These are phyloP conservation scores for Lentinus polychrous DNA, from an alignment of 1,284 basidiomycete genomes.

Conservation along the genomic window DNA sequence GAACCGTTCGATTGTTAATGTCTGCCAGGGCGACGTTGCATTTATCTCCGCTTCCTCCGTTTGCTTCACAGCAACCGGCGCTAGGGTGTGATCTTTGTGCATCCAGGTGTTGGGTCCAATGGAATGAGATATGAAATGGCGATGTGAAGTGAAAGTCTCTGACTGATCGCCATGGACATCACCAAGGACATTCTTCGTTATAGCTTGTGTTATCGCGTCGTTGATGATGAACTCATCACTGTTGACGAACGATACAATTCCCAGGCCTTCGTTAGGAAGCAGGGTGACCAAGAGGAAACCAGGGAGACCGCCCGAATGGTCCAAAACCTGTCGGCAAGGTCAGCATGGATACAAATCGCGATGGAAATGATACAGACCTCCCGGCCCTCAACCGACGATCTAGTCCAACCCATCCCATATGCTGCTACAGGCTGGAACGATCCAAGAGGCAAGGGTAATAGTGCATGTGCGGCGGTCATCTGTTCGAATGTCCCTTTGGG, in stretches of 20 bases:
- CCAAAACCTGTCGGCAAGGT: conserved; percentile 22
- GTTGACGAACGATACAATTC: conserved; percentile 32
- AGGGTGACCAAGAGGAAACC: conserved; percentile 28
- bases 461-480: conserved; percentile 28
- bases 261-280: conserved; percentile 24
- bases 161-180: not conserved
- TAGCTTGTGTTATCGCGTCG: not conserved
- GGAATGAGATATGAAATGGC: not conserved
- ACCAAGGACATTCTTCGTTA: not conserved
- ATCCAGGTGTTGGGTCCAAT: not conserved
- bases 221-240: conserved; percentile 14
- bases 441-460: conserved; percentile 7
- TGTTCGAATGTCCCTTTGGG: conserved; percentile 30
- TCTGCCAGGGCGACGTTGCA: not conserved
- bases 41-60: too few species aligned
- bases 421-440: conserved; percentile 16
- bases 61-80: not conserved
- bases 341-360: not conserved
- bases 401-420: conserved; percentile 37
- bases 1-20: conserved; percentile 12
- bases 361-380: conserved; percentile 19
- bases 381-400: conserved; percentile 33
- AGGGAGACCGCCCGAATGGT: conserved; percentile 33
- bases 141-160: not conserved
- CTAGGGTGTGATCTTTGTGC: not conserved